These are phyloP conservation scores for Coemansia aciculifera DNA, from an alignment of 192 early-diverging fungal species.

Conservation along the genomic window DNA sequence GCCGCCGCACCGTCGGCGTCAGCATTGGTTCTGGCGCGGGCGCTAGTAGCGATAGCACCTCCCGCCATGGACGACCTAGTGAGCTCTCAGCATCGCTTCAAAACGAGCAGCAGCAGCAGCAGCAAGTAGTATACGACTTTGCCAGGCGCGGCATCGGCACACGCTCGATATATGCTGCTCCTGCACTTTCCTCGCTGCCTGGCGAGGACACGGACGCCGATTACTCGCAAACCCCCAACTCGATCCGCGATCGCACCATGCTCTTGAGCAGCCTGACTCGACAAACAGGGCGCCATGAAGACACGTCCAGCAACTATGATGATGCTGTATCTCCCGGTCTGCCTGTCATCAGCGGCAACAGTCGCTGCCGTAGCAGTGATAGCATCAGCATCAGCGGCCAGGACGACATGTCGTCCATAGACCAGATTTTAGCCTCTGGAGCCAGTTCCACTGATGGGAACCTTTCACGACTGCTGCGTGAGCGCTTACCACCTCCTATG, in stretches of 20 bases:
- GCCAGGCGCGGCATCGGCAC: constrained; percentile 29
- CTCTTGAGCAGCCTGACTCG: constrained; percentile 39
- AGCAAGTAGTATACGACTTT: constrained; percentile 6
- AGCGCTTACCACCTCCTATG: constrained; percentile 19
- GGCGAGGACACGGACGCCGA: constrained; percentile 17
- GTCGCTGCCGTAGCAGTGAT: background rate
- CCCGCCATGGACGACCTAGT: constrained; percentile 1
- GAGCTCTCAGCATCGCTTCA: constrained; percentile 32
- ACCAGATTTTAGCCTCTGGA: constrained; percentile 33
- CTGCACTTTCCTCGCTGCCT: background rate
- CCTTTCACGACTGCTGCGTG: constrained; percentile 44
- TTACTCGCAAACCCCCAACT: constrained; percentile 51
- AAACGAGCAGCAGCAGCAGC: constrained; percentile 17
- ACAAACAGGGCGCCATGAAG: constrained; percentile 26
- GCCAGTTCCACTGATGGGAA: constrained; percentile 20
- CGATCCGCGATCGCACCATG: constrained; percentile 53
- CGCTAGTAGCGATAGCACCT: background rate
- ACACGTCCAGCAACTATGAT: constrained; percentile 18
- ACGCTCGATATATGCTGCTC: constrained; percentile 26
- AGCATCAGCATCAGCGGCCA: constrained; percentile 30
- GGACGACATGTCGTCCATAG: constrained; percentile 45
- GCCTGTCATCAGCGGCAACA: background rate
- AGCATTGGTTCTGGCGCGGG: background rate
- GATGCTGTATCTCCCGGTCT: background rate
- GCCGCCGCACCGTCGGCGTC: constrained; percentile 15